phyloP scores from a whole-genome alignment of 106 monocot genomes.

The Phalaenopsis aphrodite region DNA sequence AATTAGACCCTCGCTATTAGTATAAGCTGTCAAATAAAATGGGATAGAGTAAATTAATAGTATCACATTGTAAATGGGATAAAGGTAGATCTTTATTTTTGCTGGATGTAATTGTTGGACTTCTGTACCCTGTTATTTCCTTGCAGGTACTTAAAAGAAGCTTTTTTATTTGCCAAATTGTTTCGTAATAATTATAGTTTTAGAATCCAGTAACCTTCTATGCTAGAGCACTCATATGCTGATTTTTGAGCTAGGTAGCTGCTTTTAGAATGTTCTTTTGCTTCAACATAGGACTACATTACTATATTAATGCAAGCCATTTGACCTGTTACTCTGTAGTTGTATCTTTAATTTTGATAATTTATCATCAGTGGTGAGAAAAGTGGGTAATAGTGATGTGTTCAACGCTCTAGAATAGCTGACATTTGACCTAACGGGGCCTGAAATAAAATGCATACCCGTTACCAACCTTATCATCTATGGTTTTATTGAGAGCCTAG shows the following conservation, averaged over 20 bases:
- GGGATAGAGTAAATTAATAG: too few relatives aligned
- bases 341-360: not conserved
- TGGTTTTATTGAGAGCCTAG: too few relatives aligned
- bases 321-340: not conserved
- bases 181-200: not conserved
- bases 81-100: constrained; percentile 75
- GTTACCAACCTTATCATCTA: too few relatives aligned
- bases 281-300: not conserved
- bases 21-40: too few relatives aligned
- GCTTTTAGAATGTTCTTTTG: not conserved
- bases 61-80: too few relatives aligned
- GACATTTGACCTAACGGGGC: too few relatives aligned
- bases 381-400: not conserved
- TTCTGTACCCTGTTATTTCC: constrained; percentile 75
- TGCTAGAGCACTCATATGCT: not conserved
- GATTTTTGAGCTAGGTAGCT: not conserved
- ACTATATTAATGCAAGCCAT: not conserved
- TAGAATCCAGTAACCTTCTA: not conserved
- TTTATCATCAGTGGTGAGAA: not conserved
- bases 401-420: too few relatives aligned
- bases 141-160: constrained; percentile 53
- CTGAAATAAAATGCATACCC: too few relatives aligned
- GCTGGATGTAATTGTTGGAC: constrained; percentile 68
- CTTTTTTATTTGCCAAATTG: not conserved
- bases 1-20: too few relatives aligned